Evolutionary conservation across 139 green algal species (phyloP).

Genomic region (Haematococcus sp.): DNA sequence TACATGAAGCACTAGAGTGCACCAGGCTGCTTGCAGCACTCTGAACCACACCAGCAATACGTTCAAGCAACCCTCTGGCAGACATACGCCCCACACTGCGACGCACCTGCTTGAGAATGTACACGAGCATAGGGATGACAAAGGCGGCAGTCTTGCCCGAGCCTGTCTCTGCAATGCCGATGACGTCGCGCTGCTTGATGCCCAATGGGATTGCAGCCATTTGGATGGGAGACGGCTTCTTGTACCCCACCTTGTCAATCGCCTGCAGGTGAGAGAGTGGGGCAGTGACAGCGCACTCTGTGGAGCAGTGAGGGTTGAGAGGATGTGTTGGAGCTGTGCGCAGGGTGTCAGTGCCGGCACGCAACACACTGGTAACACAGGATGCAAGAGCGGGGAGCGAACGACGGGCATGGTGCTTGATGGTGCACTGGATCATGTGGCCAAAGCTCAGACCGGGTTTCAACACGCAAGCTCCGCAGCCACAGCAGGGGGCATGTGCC

Average conservation of each 20-base stretch:
- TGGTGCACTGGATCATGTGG: no score
- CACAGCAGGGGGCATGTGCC: neutral
- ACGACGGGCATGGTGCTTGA: no score
- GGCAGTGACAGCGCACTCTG: neutral
- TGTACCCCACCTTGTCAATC: conserved; percentile 78
- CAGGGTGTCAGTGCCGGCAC: no score
- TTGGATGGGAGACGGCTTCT: conserved; percentile 96
- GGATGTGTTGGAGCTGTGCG: no score
- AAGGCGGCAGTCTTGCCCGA: conserved; percentile 98
- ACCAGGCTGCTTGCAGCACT: no score
- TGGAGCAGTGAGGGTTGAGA: neutral
- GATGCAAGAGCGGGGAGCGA: no score
- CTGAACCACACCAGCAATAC: no score
- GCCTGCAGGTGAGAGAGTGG: conserved; percentile 34
- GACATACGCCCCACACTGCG: no score
- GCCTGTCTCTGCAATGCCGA: conserved; percentile 93
- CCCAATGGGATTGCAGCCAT: conserved; percentile 95
- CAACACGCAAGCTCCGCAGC: conserved; percentile 15
- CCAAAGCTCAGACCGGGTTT: conserved; percentile 16
- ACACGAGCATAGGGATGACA: conserved; percentile 90
- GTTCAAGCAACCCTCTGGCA: no score
- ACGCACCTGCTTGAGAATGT: conserved; percentile 18
- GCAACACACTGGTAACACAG: no score
- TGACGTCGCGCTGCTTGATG: conserved; percentile 89
- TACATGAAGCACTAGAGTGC: no score